These are phyloP conservation scores for Seiridium cupressi DNA, from an alignment of 2,329 filamentous ascomycete species.

Conservation along the genomic window DNA sequence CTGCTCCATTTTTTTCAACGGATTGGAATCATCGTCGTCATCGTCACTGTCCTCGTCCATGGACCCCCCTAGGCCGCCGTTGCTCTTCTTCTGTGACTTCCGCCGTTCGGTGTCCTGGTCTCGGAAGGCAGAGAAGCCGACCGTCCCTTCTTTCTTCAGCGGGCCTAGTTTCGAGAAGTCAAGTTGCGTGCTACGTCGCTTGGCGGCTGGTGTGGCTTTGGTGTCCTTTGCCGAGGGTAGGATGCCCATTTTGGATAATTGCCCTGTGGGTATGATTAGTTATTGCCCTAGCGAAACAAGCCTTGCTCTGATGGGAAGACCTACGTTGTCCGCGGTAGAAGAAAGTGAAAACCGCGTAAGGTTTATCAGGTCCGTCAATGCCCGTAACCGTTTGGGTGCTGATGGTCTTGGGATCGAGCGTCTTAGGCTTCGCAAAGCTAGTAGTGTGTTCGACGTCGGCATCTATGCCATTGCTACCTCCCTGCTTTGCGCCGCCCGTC, in stretches of 20 bases:
- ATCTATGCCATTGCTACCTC: conserved; percentile 61
- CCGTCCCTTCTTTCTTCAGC: conserved; percentile 80
- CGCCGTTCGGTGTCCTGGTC: conserved; percentile 63
- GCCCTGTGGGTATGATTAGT: conserved; percentile 52
- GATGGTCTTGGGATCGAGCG: conserved; percentile 92
- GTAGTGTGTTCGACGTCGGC: conserved; percentile 94
- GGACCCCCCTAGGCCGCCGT: conserved; percentile 50
- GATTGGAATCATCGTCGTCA: conserved; percentile 64
- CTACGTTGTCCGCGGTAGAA: conserved; percentile 93
- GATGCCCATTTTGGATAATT: conserved; percentile 96
- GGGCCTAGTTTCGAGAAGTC: conserved; percentile 85
- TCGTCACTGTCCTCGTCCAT: conserved; percentile 74
- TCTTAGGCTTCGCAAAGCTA: conserved; percentile 95
- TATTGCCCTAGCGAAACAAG: background rate
- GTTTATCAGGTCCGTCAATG: conserved; percentile 92
- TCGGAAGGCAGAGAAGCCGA: conserved; percentile 86
- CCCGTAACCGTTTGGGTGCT: conserved; percentile 99
- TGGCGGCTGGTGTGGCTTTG: conserved; percentile 60
- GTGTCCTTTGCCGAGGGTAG: conserved; percentile 65
- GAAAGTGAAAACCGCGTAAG: conserved; percentile 96
- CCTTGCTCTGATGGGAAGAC: conserved; percentile 32
- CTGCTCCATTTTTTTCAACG: conserved; percentile 64
- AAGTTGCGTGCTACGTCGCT: conserved; percentile 77
- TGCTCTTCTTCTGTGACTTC: conserved; percentile 62
- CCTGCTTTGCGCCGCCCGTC: conserved; percentile 45